phyloP scores from a whole-genome alignment of 2,329 filamentous ascomycete species.

The Colletotrichum sidae region DNA sequence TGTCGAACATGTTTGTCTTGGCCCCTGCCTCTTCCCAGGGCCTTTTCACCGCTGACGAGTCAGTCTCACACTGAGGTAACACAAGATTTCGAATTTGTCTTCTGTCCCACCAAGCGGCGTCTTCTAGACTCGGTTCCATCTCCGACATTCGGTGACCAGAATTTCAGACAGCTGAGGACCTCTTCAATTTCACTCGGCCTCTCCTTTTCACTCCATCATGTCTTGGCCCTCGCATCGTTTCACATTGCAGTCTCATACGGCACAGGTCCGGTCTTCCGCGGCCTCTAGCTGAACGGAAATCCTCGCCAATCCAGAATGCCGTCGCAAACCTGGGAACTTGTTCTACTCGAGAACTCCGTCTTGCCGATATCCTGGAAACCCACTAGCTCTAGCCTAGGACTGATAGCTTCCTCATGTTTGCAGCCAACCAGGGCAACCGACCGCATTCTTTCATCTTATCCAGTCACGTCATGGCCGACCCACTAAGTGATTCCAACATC shows the following conservation, averaged over 20 bases:
- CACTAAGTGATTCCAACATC: slow-evolving; percentile 6
- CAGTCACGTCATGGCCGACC: neutral
- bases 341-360: slow-evolving; percentile 15
- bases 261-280: slow-evolving; percentile 29
- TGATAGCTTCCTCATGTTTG: slow-evolving; percentile 6
- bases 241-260: slow-evolving; percentile 8
- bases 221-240: slow-evolving; percentile 18
- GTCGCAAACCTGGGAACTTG: neutral
- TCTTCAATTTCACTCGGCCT: slow-evolving; percentile 7
- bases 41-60: no score
- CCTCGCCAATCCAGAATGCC: slow-evolving; percentile 12
- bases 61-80: no score
- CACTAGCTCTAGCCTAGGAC: slow-evolving; percentile 15
- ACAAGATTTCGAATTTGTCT: no score
- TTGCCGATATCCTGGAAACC: slow-evolving; percentile 19
- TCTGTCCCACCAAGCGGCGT: no score
- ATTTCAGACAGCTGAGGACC: neutral
- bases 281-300: neutral
- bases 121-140: no score
- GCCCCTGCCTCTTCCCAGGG: no score
- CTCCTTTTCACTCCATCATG: neutral
- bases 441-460: no score
- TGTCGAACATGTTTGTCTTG: no score
- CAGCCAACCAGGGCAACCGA: neutral
- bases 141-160: no score